Evolutionary conservation across 1,139 yeast species (phyloP).

Genomic region (Yamadazyma dendronema): DNA sequence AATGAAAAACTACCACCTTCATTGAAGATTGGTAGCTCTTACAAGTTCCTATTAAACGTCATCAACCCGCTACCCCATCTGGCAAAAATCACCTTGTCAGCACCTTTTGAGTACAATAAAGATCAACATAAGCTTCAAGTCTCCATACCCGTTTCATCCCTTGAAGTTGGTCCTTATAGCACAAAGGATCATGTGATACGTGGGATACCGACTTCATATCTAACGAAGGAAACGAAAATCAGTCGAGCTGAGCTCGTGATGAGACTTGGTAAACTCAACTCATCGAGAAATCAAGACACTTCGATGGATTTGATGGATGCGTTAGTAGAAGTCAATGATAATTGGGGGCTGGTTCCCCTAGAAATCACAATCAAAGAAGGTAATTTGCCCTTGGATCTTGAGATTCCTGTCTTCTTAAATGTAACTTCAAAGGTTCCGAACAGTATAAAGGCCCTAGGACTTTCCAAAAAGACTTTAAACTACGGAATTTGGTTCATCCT

Average conservation of each 20-base stretch:
- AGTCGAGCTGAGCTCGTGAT: slow-evolving; percentile 33
- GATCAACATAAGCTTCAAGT: slow-evolving; percentile 12
- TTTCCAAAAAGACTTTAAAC: slow-evolving; percentile 22
- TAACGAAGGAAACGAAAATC: slow-evolving; percentile 27
- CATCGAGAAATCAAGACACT: slow-evolving; percentile 14
- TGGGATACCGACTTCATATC: slow-evolving; percentile 31
- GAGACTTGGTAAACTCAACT: slow-evolving; percentile 22
- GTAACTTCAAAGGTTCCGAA: slow-evolving; percentile 26
- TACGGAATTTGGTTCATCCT: slow-evolving; percentile 35
- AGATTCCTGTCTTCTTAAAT: slow-evolving; percentile 31
- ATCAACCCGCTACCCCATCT: slow-evolving; percentile 28
- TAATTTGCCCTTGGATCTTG: slow-evolving; percentile 8
- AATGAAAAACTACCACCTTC: slow-evolving; percentile 10
- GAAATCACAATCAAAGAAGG: slow-evolving; percentile 10
- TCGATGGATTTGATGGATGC: slow-evolving; percentile 19
- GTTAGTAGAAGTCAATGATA: slow-evolving; percentile 25
- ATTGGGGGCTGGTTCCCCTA: slow-evolving; percentile 40
- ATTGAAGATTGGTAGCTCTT: slow-evolving; percentile 11
- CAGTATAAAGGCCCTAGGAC: slow-evolving; percentile 16
- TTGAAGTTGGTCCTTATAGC: slow-evolving; percentile 17
- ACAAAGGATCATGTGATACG: slow-evolving; percentile 13
- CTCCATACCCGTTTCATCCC: slow-evolving; percentile 27
- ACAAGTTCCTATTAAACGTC: slow-evolving; percentile 25
- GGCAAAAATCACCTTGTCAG: slow-evolving; percentile 13
- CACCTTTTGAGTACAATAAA: slow-evolving; percentile 9